Evolutionary conservation across 1,284 basidiomycete species (phyloP).

Genomic region (Irpex sp.): DNA sequence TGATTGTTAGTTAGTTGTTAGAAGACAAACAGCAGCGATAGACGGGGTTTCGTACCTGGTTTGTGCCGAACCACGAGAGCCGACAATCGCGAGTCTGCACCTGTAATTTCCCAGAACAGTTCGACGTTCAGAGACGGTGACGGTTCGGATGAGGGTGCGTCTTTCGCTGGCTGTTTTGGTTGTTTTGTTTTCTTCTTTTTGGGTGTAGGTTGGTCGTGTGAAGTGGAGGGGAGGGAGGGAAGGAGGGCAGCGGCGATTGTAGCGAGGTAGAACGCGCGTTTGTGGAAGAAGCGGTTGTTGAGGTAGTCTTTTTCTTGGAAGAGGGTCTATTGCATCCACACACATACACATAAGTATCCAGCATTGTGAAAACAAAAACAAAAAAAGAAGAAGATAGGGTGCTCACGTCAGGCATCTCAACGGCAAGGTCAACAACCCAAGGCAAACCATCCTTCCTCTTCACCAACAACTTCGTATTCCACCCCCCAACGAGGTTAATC

Average conservation of each 20-base stretch:
- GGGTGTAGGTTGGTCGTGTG: too few species aligned
- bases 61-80: conserved; percentile 60
- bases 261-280: conserved; percentile 89
- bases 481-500: conserved; percentile 72
- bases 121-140: conserved; percentile 44
- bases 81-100: conserved; percentile 66
- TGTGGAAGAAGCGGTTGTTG: conserved; percentile 90
- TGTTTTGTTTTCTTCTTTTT: conserved; percentile 5
- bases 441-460: conserved; percentile 59
- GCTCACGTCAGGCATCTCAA: conserved; percentile 85
- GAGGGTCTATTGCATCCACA: conserved; percentile 51
- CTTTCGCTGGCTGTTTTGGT: conserved; percentile 39
- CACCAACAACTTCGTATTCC: conserved; percentile 65
- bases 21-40: too few species aligned
- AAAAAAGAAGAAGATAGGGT: conserved; percentile 4
- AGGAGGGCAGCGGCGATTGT: conserved; percentile 68
- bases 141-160: conserved; percentile 20
- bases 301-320: conserved; percentile 97
- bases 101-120: conserved; percentile 55
- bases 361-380: conserved; percentile 1
- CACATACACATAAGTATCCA: not conserved
- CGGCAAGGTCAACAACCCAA: conserved; percentile 79
- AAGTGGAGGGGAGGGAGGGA: too few species aligned
- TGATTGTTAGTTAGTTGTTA: conserved; percentile 13
- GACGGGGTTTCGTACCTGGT: conserved; percentile 56